Evolutionary conservation across 2,329 filamentous ascomycete species (phyloP).

Genomic region (Trichoderma sp.): DNA sequence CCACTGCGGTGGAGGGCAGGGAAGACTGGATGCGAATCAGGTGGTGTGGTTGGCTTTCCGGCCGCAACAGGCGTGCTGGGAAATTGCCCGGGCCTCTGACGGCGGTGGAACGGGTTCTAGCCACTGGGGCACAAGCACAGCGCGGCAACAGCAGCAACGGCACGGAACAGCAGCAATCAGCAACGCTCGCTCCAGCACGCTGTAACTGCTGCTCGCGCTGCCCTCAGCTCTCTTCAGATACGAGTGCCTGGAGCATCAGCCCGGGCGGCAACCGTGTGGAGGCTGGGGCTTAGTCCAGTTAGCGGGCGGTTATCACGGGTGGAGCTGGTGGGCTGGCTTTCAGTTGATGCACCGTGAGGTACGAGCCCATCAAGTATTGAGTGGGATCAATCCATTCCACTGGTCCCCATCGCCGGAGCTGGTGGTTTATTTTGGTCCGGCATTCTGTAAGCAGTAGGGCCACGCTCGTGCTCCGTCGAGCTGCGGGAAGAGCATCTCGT

Average conservation of each 20-base stretch:
- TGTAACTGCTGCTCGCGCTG: not conserved
- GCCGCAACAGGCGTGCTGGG: conserved; percentile 24
- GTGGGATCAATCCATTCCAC: conserved; percentile 20
- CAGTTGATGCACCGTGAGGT: conserved; percentile 7
- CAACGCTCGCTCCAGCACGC: not conserved
- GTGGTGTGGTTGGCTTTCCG: conserved; percentile 24
- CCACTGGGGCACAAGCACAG: conserved; percentile 8
- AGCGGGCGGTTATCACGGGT: conserved; percentile 24
- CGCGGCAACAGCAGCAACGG: not conserved
- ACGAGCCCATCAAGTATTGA: not conserved
- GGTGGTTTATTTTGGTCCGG: conserved; percentile 8
- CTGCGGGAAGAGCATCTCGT: conserved; percentile 9
- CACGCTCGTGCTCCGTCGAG: not conserved
- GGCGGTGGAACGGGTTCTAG: conserved; percentile 16
- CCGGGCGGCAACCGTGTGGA: conserved; percentile 25
- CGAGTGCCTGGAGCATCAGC: conserved; percentile 19
- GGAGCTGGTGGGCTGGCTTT: conserved; percentile 8
- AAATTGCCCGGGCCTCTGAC: conserved; percentile 18
- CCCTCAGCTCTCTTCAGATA: conserved; percentile 5
- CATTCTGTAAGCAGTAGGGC: not conserved
- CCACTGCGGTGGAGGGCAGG: conserved; percentile 24
- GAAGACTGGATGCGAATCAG: conserved; percentile 26
- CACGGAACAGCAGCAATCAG: not conserved
- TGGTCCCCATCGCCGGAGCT: conserved; percentile 9
- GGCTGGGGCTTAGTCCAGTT: conserved; percentile 24